Conservation (phyloP, 176 grass and related monocot species). For the Ampelocalamus luodianensis region DNA sequence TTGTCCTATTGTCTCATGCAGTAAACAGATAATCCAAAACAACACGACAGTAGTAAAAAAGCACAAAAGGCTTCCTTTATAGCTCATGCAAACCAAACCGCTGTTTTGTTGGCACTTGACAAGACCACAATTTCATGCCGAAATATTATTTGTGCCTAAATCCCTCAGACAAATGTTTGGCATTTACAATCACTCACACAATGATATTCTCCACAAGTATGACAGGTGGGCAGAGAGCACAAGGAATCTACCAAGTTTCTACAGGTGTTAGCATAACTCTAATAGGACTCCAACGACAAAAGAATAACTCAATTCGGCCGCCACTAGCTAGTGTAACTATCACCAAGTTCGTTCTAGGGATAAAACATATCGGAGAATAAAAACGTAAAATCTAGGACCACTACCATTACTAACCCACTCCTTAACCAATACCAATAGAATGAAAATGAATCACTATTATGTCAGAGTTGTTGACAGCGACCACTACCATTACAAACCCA, state of each 20-base stretch:
- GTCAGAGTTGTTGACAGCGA: not conserved
- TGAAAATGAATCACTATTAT: not conserved
- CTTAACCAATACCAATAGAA: too few relatives aligned
- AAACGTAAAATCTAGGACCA: not conserved
- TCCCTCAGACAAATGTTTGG: not conserved
- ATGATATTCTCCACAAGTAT: not conserved
- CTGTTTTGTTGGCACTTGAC: not conserved
- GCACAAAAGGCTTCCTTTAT: not conserved
- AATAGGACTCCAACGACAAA: conserved; percentile 22
- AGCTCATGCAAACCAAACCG: not conserved
- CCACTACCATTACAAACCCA: not conserved
- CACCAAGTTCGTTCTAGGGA: not conserved
- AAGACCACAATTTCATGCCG: not conserved
- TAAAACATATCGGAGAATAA: not conserved
- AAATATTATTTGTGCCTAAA: not conserved
- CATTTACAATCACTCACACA: not conserved
- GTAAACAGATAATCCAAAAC: not conserved
- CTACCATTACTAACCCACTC: too few relatives aligned
- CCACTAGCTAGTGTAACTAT: not conserved
- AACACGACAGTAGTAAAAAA: not conserved
- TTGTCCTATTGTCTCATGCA: not conserved
- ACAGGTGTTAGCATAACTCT: conserved; percentile 6
- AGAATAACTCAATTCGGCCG: not conserved
- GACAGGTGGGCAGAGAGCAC: conserved; percentile 15
- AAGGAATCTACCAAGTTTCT: conserved; percentile 19